Base-by-base conservation (phyloP, 2,329 filamentous ascomycete species). In the Fusarium lateritium region DNA sequence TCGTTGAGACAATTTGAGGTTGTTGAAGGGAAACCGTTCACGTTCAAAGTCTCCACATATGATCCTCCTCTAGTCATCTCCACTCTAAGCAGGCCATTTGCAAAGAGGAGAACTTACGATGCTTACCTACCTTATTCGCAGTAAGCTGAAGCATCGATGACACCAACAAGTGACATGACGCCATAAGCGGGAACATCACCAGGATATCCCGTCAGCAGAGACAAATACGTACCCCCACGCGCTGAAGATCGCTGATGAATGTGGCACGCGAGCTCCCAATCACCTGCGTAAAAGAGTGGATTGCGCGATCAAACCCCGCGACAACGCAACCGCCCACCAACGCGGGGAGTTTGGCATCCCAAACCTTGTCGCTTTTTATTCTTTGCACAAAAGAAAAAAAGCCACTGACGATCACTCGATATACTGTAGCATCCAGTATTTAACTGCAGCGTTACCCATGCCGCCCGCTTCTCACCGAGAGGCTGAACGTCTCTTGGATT, bases 281-380 rank as follows among this genome's bases (percentile, higher is more conserved):
- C 71, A 44, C n/a, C 38, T 24, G 44, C 22, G 43, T n/a, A 36
- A 43, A 14, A 64, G 45, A 59, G 60, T 65, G 43, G 58, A 72
- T 75, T 72, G 70, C 70, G 66, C 70, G 56, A 74, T 74, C 57
- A 46, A 54, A 54, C 72, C 72, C 70, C 70, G 62, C 61, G 52
- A 53, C 57, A 22, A 58, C 65, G 69, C 62, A 70, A 74, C 44
- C 40, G 6, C 14, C 14, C 34, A n/a, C 15, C 28, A 42, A 42
- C 40, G 40, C 40, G 52, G 53, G 62, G 52, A 65, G 45, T 49
- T 65, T 39, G 28, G 28, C 28, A 31, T 33, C 14, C 17, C 19
- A 19, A 45, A 26, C 21, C 34, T 33, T 28, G 33, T 36, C 36
- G 9, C 31, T 44, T n/a, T 43, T 19, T 47, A 28, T 14, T 50